Conservation (phyloP, 805 yeast genomes). For the Priceomyces medius region DNA sequence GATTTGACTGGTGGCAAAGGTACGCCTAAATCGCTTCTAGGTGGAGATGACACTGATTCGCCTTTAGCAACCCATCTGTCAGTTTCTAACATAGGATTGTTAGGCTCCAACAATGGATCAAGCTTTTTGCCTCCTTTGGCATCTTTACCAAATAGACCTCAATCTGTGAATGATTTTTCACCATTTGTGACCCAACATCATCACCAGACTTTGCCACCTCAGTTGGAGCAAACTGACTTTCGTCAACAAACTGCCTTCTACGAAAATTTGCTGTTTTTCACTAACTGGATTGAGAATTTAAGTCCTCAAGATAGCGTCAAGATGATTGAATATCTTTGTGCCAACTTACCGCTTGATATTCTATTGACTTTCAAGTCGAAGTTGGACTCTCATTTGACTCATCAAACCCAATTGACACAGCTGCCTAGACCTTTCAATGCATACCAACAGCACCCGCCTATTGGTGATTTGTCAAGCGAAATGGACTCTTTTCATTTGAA, state of each 20-base stretch:
- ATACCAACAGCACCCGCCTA: constrained; percentile 11
- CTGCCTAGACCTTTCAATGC: constrained; percentile 5
- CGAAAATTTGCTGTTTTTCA: constrained; percentile 49
- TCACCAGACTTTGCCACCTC: constrained; percentile 11
- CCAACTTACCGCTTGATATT: constrained; percentile 51
- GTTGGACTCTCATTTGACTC: constrained; percentile 39
- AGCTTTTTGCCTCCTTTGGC: constrained; percentile 24
- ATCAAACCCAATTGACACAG: constrained; percentile 4
- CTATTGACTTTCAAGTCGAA: constrained; percentile 48
- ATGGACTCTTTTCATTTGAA: constrained; percentile 17
- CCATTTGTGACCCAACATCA: constrained; percentile 17
- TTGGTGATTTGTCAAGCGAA: constrained; percentile 15
- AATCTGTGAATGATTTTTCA: constrained; percentile 41
- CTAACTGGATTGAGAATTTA: constrained; percentile 51
- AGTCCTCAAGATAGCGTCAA: constrained; percentile 51
- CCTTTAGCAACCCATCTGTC: constrained; percentile 14
- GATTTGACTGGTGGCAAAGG: constrained; percentile 9
- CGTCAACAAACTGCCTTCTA: constrained; percentile 37
- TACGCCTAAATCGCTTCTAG: constrained; percentile 13
- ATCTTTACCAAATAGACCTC: constrained; percentile 40
- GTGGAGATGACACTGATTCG: constrained; percentile 21
- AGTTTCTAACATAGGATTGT: constrained; percentile 23
- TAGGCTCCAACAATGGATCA: constrained; percentile 16
- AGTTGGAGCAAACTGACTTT: constrained; percentile 10
- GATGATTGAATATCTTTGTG: constrained; percentile 54